Evolutionary conservation across 2,329 filamentous ascomycete species (phyloP).

Genomic region (Pseudogymnoascus sp.): DNA sequence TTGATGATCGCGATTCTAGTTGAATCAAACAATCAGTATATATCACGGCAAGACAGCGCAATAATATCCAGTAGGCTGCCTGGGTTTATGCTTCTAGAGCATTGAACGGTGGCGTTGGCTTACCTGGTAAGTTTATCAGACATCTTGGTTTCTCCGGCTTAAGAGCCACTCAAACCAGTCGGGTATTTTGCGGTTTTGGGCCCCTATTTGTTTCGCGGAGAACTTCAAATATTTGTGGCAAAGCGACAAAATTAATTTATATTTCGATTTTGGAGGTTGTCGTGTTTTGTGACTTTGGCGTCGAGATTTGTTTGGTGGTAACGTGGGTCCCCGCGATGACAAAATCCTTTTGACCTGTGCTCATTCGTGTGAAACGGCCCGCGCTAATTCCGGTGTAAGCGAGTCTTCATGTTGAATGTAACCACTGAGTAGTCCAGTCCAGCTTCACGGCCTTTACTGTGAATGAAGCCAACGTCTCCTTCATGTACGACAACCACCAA

Average conservation of each 20-base stretch:
- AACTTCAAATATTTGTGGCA: not conserved
- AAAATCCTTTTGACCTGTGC: slow-evolving; percentile 9
- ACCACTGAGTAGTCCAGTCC: slow-evolving; percentile 6
- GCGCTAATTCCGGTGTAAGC: slow-evolving; percentile 8
- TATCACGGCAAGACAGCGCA: not conserved
- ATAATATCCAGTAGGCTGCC: slow-evolving; percentile 2
- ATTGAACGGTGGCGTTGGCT: slow-evolving; percentile 24
- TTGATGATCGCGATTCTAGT: slow-evolving; percentile 96
- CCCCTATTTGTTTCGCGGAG: not conserved
- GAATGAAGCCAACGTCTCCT: slow-evolving; percentile 7
- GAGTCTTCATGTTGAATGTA: slow-evolving; percentile 7
- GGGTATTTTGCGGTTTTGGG: not conserved
- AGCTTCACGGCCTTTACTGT: slow-evolving; percentile 2
- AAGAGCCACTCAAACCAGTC: slow-evolving; percentile 1
- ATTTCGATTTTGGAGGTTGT: slow-evolving; percentile 3
- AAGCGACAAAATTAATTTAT: slow-evolving; percentile 1
- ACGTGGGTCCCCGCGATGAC: slow-evolving; percentile 8
- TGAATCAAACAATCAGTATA: slow-evolving; percentile 6
- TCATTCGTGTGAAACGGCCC: slow-evolving; percentile 9
- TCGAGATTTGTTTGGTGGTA: slow-evolving; percentile 9
- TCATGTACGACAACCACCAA: slow-evolving; percentile 4
- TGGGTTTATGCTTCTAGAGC: not conserved
- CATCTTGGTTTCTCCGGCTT: slow-evolving; percentile 43
- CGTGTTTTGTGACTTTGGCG: not conserved
- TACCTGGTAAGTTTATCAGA: slow-evolving; percentile 93